Evolutionary conservation across 1,284 basidiomycete genomes (phyloP), one percentile per base, ranked within the genome.

Genomic region (Irpex sp.): DNA sequence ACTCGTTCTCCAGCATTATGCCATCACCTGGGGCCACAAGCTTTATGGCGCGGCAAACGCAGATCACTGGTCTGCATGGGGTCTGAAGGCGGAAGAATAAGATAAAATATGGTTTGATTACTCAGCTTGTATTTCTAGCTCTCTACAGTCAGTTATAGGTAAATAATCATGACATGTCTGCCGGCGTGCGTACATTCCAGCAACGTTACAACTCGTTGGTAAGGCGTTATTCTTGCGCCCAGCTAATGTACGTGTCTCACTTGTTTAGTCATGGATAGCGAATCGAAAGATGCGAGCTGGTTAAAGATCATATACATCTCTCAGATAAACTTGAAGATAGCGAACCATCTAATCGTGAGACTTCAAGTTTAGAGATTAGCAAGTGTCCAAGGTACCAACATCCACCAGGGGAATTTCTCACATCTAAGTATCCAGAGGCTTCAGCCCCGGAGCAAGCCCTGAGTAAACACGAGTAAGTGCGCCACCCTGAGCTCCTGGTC

Each of bases 1-100:
- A 67, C 88, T 99, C 2, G 94, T 98, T 1, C 84, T 98, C 44
- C 86, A 86, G 4, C 97, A 98, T 80, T 98, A 98, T 81, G 94
- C 93, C 15, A 89, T 98, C 66, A 93, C 93, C 0, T 97, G 95
- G 95, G 94, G 90, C 15, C 24, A 76, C 9, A 80, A 79, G 68
- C 58, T 79, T 20, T 68, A 63, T 54, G 49, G 54, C 11, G 3
- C 11, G 24, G 43, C 45, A 10, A 59, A 45, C 27, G 58, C 44
- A 32, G 43, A 24, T 11, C 44, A 49, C 24, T 70, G 69, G 69
- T 22, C 65, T 3, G 5, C 64, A 13, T 70, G 69, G 69, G 69
- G 65, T 62, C 32, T 70, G 13, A 70, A 70, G 24, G 24, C 2
- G 60, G 44, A 27, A 32, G 22, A 22, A 56, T 66, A 66, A 54